A percentile compares a stretch with the other conserved stretches of the same genome.
Conservation (phyloP, 176 grass and related monocot species). For the Aegilops speltoides region DNA sequence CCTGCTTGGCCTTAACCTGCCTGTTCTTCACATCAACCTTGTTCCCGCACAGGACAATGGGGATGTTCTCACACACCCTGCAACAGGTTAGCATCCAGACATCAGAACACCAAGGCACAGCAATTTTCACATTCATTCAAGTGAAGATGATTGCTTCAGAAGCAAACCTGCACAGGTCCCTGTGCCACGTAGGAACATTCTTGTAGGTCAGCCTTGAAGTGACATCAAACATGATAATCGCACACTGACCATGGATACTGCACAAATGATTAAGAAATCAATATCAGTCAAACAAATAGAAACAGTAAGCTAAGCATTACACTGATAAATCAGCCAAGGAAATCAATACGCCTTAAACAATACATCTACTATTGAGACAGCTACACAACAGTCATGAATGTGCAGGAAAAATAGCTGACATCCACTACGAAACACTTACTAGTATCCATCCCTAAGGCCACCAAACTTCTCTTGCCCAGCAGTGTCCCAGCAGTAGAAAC, state of each 20-base stretch:
- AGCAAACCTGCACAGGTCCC: conserved; percentile 78
- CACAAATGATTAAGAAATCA: background rate
- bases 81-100: background rate
- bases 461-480: conserved; percentile 90
- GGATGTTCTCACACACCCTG: conserved; percentile 93
- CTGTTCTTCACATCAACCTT: conserved; percentile 91
- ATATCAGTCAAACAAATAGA: background rate
- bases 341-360: no score
- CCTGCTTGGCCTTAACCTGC: conserved; percentile 89
- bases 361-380: background rate
- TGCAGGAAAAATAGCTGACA: background rate
- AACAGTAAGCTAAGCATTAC: background rate
- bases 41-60: conserved; percentile 81
- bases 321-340: background rate
- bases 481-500: conserved; percentile 93
- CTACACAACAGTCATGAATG: background rate
- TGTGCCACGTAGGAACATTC: conserved; percentile 89
- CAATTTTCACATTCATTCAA: background rate
- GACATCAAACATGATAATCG: conserved; percentile 92
- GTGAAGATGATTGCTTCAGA: background rate
- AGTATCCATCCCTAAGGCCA: conserved; percentile 88
- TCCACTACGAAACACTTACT: conserved; percentile 40
- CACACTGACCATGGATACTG: conserved; percentile 89
- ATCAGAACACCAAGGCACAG: background rate
- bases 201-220: conserved; percentile 87